A percentile compares a stretch with the other conserved stretches of the same genome.
phyloP scores from a whole-genome alignment of 441 rosid species.

The Iberis amara region DNA sequence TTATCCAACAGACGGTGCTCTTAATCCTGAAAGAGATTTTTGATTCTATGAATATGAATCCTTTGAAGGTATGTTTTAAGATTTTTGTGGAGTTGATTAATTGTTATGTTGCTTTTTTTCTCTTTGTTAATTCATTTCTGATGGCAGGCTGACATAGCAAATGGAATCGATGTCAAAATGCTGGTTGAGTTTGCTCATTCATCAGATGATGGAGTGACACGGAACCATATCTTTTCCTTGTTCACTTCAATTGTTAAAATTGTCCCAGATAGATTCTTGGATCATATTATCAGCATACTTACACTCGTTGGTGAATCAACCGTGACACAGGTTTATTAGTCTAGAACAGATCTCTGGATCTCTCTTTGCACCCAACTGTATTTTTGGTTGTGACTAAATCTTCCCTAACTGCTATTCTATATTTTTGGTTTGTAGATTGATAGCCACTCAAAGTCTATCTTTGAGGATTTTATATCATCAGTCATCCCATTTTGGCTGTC shows the following conservation, averaged over 20 bases:
- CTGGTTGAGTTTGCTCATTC: conserved; percentile 67
- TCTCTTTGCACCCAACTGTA: neutral
- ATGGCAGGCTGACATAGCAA: conserved; percentile 51
- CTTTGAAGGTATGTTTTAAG: conserved; percentile 49
- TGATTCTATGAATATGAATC: conserved; percentile 36
- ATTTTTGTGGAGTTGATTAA: conserved; percentile 14
- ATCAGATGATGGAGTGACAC: conserved; percentile 53
- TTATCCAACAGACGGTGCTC: conserved; percentile 63
- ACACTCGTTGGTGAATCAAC: conserved; percentile 77
- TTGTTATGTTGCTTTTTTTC: conserved; percentile 11
- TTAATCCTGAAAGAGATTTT: conserved; percentile 69
- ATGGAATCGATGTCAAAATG: conserved; percentile 50
- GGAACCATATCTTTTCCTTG: conserved; percentile 62
- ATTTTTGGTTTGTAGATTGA: conserved; percentile 49
- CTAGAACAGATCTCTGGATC: conserved; percentile 12
- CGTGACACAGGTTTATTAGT: conserved; percentile 69
- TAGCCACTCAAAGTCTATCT: conserved; percentile 65
- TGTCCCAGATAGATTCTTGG: conserved; percentile 63
- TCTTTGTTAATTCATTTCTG: conserved; percentile 25
- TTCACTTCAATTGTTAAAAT: conserved; percentile 60
- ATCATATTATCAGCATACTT: conserved; percentile 62
- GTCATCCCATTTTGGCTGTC: conserved; percentile 86
- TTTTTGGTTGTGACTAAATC: neutral
- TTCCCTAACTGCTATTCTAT: conserved; percentile 21
- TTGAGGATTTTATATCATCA: conserved; percentile 78